Evolutionary conservation across 768 basidiomycete genomes (phyloP), one percentile per base, ranked within the genome.

Genomic region (Asterophora parasitica): DNA sequence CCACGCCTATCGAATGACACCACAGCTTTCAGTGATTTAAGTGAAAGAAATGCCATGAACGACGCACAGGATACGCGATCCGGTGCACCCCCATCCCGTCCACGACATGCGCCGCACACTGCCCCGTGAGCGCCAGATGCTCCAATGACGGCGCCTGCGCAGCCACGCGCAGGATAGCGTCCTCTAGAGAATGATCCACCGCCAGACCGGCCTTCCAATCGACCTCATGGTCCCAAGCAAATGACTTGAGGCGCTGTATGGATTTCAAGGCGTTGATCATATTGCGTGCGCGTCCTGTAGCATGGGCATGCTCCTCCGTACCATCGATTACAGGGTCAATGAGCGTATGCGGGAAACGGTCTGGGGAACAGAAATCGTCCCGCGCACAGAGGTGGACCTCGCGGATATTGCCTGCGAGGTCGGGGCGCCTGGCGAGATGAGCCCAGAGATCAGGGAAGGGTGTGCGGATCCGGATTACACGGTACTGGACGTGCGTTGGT

Each of bases 401-500:
- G 7, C 72, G 68, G 36, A 79, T 65, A 49, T 73, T 73, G 34
- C 74, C 65, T 35, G 75, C 62, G 5, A 78, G 66, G 57, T 77
- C 76, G n/a, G 69, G 61, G 19, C 76, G 69, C 39, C 64, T 62
- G 13, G 75, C 73, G n/a, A 79, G 70, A 54, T 78, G 76, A 0
- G 70, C 71, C 75, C 76, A 79, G 54, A 78, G 60, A 15, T 61
- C 58, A 11, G 72, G 69, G 38, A 63, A 56, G 1, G 67, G 61
- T 27, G 69, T 63, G 7, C 73, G 66, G n/a, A 73, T 63, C 23
- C 73, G 72, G 49, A 79, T 61, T 44, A 72, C 63, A 42, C 77
- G 72, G 60, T 79, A 78, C 51, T 78, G 67, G 16, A 66, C 74
- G 46, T 79, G 76, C n/a, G 66, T 56, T 23, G 77, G 77, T 35